These are phyloP conservation scores for Cutaneotrichosporon sp. DNA, from an alignment of 1,284 basidiomycete species.

Conservation along the genomic window DNA sequence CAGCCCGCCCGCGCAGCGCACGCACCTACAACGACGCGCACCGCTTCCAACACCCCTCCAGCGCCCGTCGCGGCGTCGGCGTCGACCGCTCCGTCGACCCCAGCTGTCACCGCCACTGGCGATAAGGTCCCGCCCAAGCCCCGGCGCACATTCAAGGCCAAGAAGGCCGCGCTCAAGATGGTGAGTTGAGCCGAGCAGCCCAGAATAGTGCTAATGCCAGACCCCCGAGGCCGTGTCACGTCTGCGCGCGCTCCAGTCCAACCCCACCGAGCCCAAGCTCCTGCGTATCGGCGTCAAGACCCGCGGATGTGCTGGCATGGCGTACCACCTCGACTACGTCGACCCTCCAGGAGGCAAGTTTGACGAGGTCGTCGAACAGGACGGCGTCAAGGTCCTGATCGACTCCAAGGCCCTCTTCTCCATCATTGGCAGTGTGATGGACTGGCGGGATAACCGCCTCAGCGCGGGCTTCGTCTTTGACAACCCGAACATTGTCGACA, in stretches of 20 bases:
- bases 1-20: conserved; percentile 10
- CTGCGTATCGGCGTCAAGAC: conserved; percentile 94
- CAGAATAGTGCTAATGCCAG: conserved; percentile 49
- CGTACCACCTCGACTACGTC: conserved; percentile 96
- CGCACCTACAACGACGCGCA: conserved; percentile 9
- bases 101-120: conserved; percentile 1
- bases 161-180: conserved; percentile 75
- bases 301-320: conserved; percentile 98
- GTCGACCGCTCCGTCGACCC: background rate
- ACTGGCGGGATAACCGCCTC: conserved; percentile 89
- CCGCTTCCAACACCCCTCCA: conserved; percentile 9
- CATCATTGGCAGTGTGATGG: conserved; percentile 98
- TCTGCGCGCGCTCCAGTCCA: conserved; percentile 59
- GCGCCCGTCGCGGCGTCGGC: conserved; percentile 1
- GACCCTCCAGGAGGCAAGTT: conserved; percentile 78
- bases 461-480: conserved; percentile 53
- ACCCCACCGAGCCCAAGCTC: conserved; percentile 62
- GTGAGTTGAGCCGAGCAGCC: conserved; percentile 51
- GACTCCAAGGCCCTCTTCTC: conserved; percentile 97
- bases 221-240: conserved; percentile 73
- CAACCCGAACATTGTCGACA: conserved; percentile 46
- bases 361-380: conserved; percentile 96
- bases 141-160: conserved; percentile 54
- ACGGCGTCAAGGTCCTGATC: conserved; percentile 87
- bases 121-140: conserved; percentile 11